Conservation (phyloP, 371 early-diverging fungal species). For the Catenaria anguillulae region DNA sequence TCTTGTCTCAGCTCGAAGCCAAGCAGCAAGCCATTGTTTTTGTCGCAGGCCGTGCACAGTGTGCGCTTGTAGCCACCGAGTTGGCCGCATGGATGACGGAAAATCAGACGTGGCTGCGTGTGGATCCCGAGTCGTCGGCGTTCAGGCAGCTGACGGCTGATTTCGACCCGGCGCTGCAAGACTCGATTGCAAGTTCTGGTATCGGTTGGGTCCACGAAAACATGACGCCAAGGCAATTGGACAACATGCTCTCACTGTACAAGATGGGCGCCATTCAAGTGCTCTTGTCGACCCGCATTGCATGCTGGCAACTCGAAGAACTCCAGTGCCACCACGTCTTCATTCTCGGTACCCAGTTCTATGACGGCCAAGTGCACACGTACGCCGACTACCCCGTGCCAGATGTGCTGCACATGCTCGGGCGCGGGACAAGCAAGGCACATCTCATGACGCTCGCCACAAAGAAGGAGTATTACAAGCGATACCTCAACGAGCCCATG, state of each 20-base stretch:
- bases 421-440: conserved; percentile 45
- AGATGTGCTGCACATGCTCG: conserved; percentile 93
- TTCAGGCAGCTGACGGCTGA: conserved; percentile 49
- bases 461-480: conserved; percentile 92
- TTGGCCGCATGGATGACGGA: conserved; percentile 50
- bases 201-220: conserved; percentile 87
- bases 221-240: conserved; percentile 44
- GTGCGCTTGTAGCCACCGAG: conserved; percentile 70
- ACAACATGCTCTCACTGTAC: conserved; percentile 57
- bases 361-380: conserved; percentile 80
- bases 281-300: conserved; percentile 73
- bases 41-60: conserved; percentile 83
- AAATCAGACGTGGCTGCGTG: conserved; percentile 55
- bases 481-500: conserved; percentile 84
- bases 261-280: conserved; percentile 68
- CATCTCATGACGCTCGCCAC: conserved; percentile 67
- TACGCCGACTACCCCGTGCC: conserved; percentile 89
- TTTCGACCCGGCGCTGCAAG: conserved; percentile 53
- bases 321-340: conserved; percentile 68
- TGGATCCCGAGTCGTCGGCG: conserved; percentile 24
- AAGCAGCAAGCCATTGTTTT: conserved; percentile 66
- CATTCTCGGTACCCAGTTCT: conserved; percentile 92
- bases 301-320: conserved; percentile 68
- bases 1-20: conserved; percentile 47
- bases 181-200: conserved; percentile 51